Percentiles rank a stretch among this genome's conserved stretches.
Conservation (phyloP, 495 filamentous ascomycete species). For the Aspergillus heteromorphus region DNA sequence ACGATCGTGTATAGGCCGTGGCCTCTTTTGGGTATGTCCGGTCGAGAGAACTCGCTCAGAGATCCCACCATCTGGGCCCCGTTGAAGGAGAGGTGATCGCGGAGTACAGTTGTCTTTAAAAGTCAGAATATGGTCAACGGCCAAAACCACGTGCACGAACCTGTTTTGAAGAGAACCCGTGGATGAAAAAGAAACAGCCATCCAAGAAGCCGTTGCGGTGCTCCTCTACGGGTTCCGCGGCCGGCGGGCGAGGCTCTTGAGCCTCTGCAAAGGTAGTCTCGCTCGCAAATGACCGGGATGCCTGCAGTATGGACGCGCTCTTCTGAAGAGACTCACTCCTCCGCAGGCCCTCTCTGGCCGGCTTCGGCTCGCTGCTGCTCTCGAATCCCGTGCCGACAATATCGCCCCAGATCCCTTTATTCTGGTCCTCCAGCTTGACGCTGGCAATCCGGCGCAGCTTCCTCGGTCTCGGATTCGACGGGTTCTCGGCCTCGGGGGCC, state of each 20-base stretch:
- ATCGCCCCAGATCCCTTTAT: conserved; percentile 79
- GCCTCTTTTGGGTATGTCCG: conserved; percentile 35
- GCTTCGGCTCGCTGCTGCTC: conserved; percentile 20
- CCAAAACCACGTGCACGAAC: conserved; percentile 21
- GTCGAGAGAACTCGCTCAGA: conserved; percentile 34
- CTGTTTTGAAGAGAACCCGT: conserved; percentile 59
- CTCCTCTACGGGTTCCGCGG: conserved; percentile 11
- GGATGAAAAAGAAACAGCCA: conserved; percentile 51
- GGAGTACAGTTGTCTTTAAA: conserved; percentile 39
- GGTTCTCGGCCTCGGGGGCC: conserved; percentile 17
- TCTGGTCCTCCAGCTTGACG: conserved; percentile 70
- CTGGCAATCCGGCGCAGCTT: conserved; percentile 80
- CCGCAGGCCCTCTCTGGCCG: conserved; percentile 26
- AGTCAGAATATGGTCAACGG: conserved; percentile 7
- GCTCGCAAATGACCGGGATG: conserved; percentile 38
- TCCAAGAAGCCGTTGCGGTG: conserved; percentile 32
- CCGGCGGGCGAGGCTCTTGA: conserved; percentile 16
- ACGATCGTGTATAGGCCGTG: conserved; percentile 49
- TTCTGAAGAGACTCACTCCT: conserved; percentile 19
- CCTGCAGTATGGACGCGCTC: conserved; percentile 25
- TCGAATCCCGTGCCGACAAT: conserved; percentile 60
- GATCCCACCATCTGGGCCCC: conserved; percentile 45
- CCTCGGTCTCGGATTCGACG: conserved; percentile 34
- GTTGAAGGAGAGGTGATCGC: conserved; percentile 48
- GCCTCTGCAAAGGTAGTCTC: conserved; percentile 31